Conservation (phyloP, 2,329 filamentous ascomycete species). For the Fusarium sp. region DNA sequence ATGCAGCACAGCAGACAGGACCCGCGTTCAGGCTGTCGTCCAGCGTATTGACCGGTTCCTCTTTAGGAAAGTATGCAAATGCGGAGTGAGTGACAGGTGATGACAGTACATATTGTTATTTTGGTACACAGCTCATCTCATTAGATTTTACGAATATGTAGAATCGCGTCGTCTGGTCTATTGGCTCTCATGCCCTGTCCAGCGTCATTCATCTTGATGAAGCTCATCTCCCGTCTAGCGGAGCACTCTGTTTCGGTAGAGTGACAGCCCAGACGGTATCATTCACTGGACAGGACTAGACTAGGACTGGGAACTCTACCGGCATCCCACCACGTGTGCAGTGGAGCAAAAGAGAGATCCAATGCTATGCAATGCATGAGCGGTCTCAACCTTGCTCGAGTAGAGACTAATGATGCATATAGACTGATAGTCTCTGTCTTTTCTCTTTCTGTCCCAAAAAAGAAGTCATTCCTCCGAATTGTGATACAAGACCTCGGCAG, state of each 20-base stretch:
- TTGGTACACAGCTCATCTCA: not conserved
- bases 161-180: not conserved
- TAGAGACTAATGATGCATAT: not conserved
- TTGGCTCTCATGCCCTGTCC: not conserved
- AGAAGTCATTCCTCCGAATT: slow-evolving; percentile 1
- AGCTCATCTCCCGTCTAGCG: slow-evolving; percentile 22
- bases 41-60: slow-evolving; percentile 50
- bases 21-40: slow-evolving; percentile 8
- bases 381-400: not conserved
- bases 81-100: not conserved
- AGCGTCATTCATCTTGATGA: slow-evolving; percentile 6
- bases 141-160: not conserved
- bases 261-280: slow-evolving; percentile 25
- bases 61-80: slow-evolving; percentile 44
- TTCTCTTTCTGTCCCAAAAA: not conserved
- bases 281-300: not conserved
- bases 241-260: slow-evolving; percentile 19
- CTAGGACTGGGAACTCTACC: slow-evolving; percentile 16
- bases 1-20: slow-evolving; percentile 20
- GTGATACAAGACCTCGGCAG: not conserved
- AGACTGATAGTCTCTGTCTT: not conserved
- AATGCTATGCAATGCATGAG: slow-evolving; percentile 11
- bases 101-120: not conserved
- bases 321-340: slow-evolving; percentile 44
- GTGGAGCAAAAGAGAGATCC: slow-evolving; percentile 32